Base-by-base conservation (phyloP, 2,329 filamentous ascomycete species). In the Colletotrichum zoysiae region DNA sequence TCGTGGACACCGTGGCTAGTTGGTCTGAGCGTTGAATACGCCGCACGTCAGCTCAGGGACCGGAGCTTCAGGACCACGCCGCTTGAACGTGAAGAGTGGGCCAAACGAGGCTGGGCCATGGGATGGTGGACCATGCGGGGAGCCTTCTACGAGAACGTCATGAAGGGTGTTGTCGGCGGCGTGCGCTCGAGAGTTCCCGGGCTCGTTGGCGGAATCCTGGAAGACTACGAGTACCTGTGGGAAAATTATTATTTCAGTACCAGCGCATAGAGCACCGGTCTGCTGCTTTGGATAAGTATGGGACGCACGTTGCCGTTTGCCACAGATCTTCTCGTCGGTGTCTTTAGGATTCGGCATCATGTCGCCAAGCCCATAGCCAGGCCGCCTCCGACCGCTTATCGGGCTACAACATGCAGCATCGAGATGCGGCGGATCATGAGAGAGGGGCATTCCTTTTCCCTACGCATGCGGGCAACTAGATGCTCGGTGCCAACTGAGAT, bases 151-250 rank as follows among this genome's bases (percentile, higher is more conserved):
- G 94, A 98, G 82, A 94, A 95, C 77, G 87, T 98, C 72, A 97
- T 94, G 59, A 93, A 93, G 82, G 89, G 90, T 5, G 82, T 95
- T 18, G 91, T 95, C 9, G 85, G 86, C 40, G 92, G 91, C 77
- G 87, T 97, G 75, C 91, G 90, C 75, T 92, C 91, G 78, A 91
- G 93, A 64, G 86, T 97, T 81, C 89, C 97, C 58, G 91, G 93
- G 75, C 89, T 99, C 79, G 86, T 97, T 33, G 93, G 91, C 11
- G 94, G 93, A 69, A 92, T 99, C 57, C 82, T 98, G 74, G 95
- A 98, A 79, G 96, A 99, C 81, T 99, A 99, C 80, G 94, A 97
- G 82, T 98, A 97, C 80, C 86, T 99, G 42, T 99, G 96, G 96
- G 95, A 98, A 82, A 95, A 97, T 77, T 98, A 98, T 82, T 97